A percentile compares a stretch with the other conserved stretches of the same genome.
phyloP scores from a whole-genome alignment of 345 rosid species.

The Kandelia obovata region DNA sequence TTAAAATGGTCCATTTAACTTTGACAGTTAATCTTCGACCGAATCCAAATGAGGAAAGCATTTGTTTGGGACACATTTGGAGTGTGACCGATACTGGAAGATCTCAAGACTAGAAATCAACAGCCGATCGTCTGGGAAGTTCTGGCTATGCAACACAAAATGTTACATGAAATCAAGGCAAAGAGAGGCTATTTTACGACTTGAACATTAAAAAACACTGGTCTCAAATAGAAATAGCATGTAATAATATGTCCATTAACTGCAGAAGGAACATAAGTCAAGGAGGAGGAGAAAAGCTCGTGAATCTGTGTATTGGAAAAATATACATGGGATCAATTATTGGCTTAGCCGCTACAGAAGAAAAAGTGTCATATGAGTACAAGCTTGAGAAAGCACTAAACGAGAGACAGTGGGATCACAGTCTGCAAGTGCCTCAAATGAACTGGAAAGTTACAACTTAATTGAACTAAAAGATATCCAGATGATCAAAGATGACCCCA shows the following conservation, averaged over 20 bases:
- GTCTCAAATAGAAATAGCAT: not conserved
- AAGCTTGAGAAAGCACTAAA: slow-evolving; percentile 14
- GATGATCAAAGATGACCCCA: slow-evolving; percentile 2
- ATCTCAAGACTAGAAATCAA: slow-evolving; percentile 39
- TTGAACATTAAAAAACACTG: not conserved
- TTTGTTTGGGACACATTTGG: slow-evolving; percentile 33
- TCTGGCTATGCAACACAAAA: slow-evolving; percentile 13
- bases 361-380: slow-evolving; percentile 15
- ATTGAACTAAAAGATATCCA: slow-evolving; percentile 10
- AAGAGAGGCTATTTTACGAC: not conserved
- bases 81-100: slow-evolving; percentile 33
- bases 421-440: slow-evolving; percentile 10
- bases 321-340: slow-evolving; percentile 18
- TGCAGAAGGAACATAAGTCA: slow-evolving; percentile 11
- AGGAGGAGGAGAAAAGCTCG: not conserved
- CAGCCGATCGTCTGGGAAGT: slow-evolving; percentile 42
- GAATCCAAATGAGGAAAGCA: slow-evolving; percentile 61
- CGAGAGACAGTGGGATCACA: slow-evolving; percentile 18
- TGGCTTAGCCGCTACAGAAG: slow-evolving; percentile 19
- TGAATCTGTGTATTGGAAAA: slow-evolving; percentile 11
- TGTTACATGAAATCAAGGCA: slow-evolving; percentile 32
- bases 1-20: slow-evolving; percentile 13
- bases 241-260: not conserved
- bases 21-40: slow-evolving; percentile 6
- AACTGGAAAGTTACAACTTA: slow-evolving; percentile 12